phyloP scores from a whole-genome alignment of 176 grass and related monocot genomes.

The Oryza glumipatula region DNA sequence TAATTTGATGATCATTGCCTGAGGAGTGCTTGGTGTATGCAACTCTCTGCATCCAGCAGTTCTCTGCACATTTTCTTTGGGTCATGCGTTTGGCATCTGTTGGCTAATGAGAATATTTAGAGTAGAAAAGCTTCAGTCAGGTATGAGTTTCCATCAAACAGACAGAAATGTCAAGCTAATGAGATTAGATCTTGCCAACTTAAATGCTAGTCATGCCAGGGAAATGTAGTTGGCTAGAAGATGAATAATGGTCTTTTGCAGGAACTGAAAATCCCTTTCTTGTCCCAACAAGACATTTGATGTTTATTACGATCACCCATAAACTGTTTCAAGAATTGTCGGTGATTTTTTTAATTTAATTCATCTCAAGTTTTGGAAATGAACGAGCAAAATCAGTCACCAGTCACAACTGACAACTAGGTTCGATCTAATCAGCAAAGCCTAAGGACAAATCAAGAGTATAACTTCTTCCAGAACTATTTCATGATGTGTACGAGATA shows the following conservation, averaged over 20 bases:
- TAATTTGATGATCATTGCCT: not conserved
- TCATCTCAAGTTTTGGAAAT: not conserved
- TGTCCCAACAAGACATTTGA: not conserved
- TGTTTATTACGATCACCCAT: not conserved
- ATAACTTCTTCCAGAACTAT: slow-evolving; percentile 21
- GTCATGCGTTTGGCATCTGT: slow-evolving; percentile 8
- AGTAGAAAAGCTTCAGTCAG: not conserved
- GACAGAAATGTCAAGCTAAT: not conserved
- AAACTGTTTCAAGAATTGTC: slow-evolving; percentile 23
- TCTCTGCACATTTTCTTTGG: not conserved
- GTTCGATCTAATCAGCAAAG: slow-evolving; percentile 16
- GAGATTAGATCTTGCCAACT: not conserved
- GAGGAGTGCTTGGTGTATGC: not conserved
- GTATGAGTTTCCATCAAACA: not conserved
- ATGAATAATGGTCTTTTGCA: not conserved
- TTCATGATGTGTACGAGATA: not conserved
- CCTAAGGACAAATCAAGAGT: not conserved
- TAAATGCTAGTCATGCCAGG: not conserved
- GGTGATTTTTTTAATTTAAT: slow-evolving; percentile 4
- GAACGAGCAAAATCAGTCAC: not conserved
- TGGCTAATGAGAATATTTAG: slow-evolving; percentile 9
- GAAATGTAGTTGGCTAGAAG: not conserved
- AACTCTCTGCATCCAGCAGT: not conserved
- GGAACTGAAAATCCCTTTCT: not conserved
- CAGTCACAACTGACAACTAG: not conserved